Evolutionary conservation across 495 filamentous ascomycete genomes (phyloP).

Genomic region (Ascobolus immersus): DNA sequence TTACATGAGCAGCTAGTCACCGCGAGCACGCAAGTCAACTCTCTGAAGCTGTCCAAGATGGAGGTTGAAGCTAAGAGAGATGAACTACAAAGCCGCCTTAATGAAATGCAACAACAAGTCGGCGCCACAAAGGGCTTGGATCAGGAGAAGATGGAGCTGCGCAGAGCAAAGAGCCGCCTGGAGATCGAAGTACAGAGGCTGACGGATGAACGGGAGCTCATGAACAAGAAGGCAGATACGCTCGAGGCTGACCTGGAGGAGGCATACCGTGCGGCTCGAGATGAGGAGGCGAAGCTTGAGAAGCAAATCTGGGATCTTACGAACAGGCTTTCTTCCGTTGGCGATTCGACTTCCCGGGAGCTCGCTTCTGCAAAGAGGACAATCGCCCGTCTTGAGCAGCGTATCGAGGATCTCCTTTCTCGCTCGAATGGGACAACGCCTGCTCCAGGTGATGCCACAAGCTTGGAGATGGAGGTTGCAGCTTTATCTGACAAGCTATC

Average conservation of each 20-base stretch:
- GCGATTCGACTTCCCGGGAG: slow-evolving; percentile 25
- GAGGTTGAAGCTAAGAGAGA: slow-evolving; percentile 37
- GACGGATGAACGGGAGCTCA: slow-evolving; percentile 23
- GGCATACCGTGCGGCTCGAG: slow-evolving; percentile 12
- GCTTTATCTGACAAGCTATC: slow-evolving; percentile 21
- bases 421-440: no score
- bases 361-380: slow-evolving; percentile 23
- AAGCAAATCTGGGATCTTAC: slow-evolving; percentile 15
- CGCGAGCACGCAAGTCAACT: slow-evolving; percentile 33
- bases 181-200: slow-evolving; percentile 30
- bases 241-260: slow-evolving; percentile 18
- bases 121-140: slow-evolving; percentile 27
- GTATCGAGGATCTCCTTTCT: slow-evolving; percentile 17
- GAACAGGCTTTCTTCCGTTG: slow-evolving; percentile 13
- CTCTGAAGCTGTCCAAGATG: slow-evolving; percentile 25
- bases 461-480: slow-evolving; percentile 12
- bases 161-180: slow-evolving; percentile 26
- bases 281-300: slow-evolving; percentile 16
- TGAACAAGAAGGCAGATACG: slow-evolving; percentile 23
- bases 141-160: slow-evolving; percentile 30
- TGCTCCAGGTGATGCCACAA: slow-evolving; percentile 16
- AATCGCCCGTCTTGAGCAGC: slow-evolving; percentile 12
- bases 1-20: slow-evolving; percentile 37
- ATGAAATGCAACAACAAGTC: slow-evolving; percentile 21
- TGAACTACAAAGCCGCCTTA: slow-evolving; percentile 30